Percentiles rank a stretch among this genome's conserved stretches.
These are phyloP conservation scores for Solioccasus polychromus DNA, from an alignment of 768 basidiomycete species.

Conservation along the genomic window DNA sequence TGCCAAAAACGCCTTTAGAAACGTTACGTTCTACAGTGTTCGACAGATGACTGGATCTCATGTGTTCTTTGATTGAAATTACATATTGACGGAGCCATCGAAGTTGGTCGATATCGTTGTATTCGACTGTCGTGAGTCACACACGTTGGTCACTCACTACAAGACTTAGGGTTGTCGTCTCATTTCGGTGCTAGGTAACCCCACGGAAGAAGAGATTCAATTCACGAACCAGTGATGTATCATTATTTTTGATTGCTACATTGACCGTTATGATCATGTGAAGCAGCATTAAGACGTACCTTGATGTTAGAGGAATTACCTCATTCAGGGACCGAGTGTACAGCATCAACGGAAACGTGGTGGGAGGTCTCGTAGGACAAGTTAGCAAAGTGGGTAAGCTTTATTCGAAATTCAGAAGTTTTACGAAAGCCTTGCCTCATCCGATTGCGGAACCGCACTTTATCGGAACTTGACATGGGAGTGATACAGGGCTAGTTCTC, in stretches of 20 bases:
- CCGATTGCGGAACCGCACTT: not conserved
- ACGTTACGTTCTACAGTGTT: no score
- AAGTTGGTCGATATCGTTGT: conserved; percentile 17
- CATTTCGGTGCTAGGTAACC: conserved; percentile 8
- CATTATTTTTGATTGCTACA: not conserved
- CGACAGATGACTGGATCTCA: no score
- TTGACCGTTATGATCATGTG: not conserved
- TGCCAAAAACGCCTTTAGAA: no score
- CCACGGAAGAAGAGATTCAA: conserved; percentile 4
- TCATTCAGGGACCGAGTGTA: not conserved
- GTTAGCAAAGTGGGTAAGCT: not conserved
- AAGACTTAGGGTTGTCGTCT: conserved; percentile 21
- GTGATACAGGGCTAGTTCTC: not conserved
- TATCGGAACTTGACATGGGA: conserved; percentile 1
- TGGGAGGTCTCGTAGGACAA: not conserved
- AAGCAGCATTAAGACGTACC: no score
- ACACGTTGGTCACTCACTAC: not conserved
- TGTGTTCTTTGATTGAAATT: not conserved
- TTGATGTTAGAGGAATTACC: not conserved
- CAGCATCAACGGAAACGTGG: not conserved
- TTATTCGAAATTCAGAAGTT: not conserved
- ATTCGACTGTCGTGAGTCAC: conserved; percentile 17
- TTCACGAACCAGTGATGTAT: conserved; percentile 6
- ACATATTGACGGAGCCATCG: not conserved
- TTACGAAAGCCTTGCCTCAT: not conserved